phyloP scores from a whole-genome alignment of 345 rosid species.

The Eucalyptus microcorys region DNA sequence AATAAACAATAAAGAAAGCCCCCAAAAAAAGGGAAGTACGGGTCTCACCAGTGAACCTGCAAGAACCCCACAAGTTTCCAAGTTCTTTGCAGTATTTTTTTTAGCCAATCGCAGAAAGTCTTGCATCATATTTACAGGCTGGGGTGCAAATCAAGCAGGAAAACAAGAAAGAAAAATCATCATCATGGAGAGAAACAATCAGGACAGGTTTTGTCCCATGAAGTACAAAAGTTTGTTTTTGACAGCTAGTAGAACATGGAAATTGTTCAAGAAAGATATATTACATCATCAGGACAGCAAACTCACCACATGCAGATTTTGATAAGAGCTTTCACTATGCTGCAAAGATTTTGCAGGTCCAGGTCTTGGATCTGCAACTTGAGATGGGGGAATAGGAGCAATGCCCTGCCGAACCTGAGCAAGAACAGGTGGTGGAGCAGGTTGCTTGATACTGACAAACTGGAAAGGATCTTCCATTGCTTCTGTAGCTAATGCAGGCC shows the following conservation, averaged over 20 bases:
- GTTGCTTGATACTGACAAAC: constrained; percentile 70
- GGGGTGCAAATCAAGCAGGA: neutral
- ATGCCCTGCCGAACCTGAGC: constrained; percentile 56
- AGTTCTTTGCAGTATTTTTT: constrained; percentile 70
- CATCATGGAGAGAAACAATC: neutral
- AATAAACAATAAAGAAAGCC: neutral
- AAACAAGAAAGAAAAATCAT: neutral
- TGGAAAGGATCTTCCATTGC: constrained; percentile 73
- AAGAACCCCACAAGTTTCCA: constrained; percentile 93
- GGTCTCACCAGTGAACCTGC: constrained; percentile 83
- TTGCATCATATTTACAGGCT: constrained; percentile 86
- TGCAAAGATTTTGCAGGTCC: constrained; percentile 72
- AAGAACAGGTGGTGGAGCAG: constrained; percentile 92
- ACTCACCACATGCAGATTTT: constrained; percentile 84
- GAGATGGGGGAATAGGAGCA: constrained; percentile 73
- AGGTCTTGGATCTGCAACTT: constrained; percentile 99
- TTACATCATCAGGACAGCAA: neutral
- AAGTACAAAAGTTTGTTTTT: neutral
- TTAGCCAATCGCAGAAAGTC: constrained; percentile 78
- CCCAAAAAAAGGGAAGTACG: neutral
- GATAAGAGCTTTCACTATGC: constrained; percentile 51
- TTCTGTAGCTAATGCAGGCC: constrained; percentile 31
- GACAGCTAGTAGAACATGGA: neutral
- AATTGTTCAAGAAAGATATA: neutral
- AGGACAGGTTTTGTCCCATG: neutral